Evolutionary conservation across 495 filamentous ascomycete genomes (phyloP).

Genomic region (Neurospora sp.): DNA sequence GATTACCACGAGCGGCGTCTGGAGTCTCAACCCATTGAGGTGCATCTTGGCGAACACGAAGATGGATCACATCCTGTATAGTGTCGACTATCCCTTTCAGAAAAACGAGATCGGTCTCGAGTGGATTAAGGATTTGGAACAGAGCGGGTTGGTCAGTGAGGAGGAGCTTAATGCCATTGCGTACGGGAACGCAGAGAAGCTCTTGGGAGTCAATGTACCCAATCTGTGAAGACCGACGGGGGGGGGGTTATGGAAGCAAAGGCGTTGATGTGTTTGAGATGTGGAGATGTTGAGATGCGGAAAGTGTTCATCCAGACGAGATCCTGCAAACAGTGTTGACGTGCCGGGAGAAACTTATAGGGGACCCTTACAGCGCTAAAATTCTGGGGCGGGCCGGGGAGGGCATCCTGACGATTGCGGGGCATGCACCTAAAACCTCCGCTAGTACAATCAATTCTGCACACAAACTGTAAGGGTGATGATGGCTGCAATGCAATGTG

Average conservation of each 20-base stretch:
- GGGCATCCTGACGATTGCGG: not conserved
- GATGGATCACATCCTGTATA: slow-evolving; percentile 45
- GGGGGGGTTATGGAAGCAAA: not conserved
- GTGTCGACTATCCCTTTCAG: slow-evolving; percentile 51
- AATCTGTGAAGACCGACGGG: not conserved
- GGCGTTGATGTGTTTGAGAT: not conserved
- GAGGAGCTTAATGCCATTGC: slow-evolving; percentile 45
- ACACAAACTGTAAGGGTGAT: no score
- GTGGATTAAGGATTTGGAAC: slow-evolving; percentile 39
- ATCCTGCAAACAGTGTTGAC: not conserved
- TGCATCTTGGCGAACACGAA: slow-evolving; percentile 39
- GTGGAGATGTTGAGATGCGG: not conserved
- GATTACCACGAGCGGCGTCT: slow-evolving; percentile 56
- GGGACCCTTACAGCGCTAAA: not conserved
- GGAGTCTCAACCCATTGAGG: slow-evolving; percentile 45
- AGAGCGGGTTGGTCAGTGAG: slow-evolving; percentile 39
- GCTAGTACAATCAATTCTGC: not conserved
- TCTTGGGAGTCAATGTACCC: slow-evolving; percentile 27
- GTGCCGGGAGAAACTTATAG: not conserved
- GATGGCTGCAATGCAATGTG: no score
- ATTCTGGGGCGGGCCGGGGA: not conserved
- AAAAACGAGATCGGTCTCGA: slow-evolving; percentile 32
- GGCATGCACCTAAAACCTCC: not conserved
- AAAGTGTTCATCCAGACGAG: not conserved
- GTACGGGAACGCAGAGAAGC: slow-evolving; percentile 44